Base-by-base conservation (phyloP, 441 rosid species). In the Viola pubescens region DNA sequence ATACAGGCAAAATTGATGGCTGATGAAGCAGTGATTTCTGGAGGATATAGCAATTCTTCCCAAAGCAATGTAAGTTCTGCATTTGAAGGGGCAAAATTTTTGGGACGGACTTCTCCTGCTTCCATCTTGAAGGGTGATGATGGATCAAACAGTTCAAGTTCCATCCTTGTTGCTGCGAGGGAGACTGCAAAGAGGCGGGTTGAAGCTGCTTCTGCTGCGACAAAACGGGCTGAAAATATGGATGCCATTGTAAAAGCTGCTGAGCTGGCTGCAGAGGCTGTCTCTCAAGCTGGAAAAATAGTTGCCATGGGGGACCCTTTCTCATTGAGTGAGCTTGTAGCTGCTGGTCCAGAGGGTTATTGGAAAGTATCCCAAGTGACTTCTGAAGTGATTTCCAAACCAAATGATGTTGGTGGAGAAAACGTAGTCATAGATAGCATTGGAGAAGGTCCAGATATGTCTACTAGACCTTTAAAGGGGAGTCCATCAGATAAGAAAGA, bases 221-320 rank as follows among this genome's bases (percentile, higher is more conserved):
- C 98, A 34, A 83, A 80, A 78, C 88, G 65, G 73, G 98, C 99
- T 78, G 97, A 94, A 74, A 94, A 91, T 77, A 75, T 88, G 83
- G 97, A 86, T 75, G 88, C 97, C 38, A 79, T 91, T 65, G 85
- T 94, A 38, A 88, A 79, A 77, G 99, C 99, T 78, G 99, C 99
- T 40, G 97, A 91, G 73, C 72, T 91, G 73, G 97, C 97, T 64
- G 91, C 92, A 11, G 95, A 84, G 66, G 99, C 99, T 43, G 94
- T 91, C 56, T 81, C 92, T 46, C 97, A 91, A 75, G 98, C 97
- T 67, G 98, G 99, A 68, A 85, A 78, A 70, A 78, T 94, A 68
- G 97, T 87, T 65, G 85, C 91, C 4, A 80, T 91, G 95, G 91
- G 92, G 16, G 94, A 85, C 60, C 84, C 87, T 65, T 71, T 82